Evolutionary conservation across 208 protist genomes (phyloP), one percentile per base, ranked within the genome.

Genomic region (Leishmania guyanensis): DNA sequence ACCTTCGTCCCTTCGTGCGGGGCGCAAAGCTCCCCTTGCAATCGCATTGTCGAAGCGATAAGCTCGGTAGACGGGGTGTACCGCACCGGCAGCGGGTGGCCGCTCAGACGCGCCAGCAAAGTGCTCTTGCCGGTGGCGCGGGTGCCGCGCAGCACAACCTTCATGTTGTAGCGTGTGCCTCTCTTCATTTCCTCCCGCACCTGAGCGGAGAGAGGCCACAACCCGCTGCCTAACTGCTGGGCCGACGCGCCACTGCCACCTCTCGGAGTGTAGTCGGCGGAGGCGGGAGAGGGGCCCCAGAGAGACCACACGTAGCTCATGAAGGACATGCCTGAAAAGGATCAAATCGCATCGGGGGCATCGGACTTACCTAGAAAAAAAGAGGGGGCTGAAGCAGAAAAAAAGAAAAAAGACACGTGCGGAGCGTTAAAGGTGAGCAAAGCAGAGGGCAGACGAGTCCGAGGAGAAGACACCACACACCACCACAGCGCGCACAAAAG

Each of bases 161-260:
- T 97, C 92, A 97, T 95, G 82, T 97, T 95, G 77, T 90, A 90
- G n/a, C 86, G 78, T 22, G 84, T 85, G 4, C 92, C 94, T 73
- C 91, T 90, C 50, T 93, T 81, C 76, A 96, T 89, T 73, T 94
- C 88, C 60, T 89, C 84, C 69, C 84, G 82, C 48, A 92, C 89
- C 80, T 89, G 78, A n/a, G 89, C 74, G 9, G 91, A 91, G 69
- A 96, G 60, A 33, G 86, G 84, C 88, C 92, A 93, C 8, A 96
- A 69, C 17, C 89, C 78, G 85, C 77, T 62, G 79, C 86, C 74
- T 69, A 82, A 56, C 69, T 83, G 69, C 70, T 81, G 73, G 22
- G 75, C 86, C 8, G 79, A 85, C 50, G 16, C 36, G 22, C 65
- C 33, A 26, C 62, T 81, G 46, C 51, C 51, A 2, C 72, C 48